These are phyloP conservation scores for Aphanocladium album DNA, from an alignment of 2,329 filamentous ascomycete species.

Conservation along the genomic window DNA sequence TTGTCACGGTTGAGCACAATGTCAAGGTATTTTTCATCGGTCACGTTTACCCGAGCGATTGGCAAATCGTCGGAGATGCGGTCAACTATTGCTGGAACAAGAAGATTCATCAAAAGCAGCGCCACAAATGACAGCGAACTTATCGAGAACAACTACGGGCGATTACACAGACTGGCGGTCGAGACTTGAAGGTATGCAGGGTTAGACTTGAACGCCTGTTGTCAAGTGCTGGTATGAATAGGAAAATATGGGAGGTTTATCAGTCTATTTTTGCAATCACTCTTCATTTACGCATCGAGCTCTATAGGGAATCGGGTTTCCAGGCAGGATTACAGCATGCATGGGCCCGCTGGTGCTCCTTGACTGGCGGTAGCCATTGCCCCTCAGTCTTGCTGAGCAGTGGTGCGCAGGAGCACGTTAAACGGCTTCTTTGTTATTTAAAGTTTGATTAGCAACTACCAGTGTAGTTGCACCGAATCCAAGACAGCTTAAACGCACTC, in stretches of 20 bases:
- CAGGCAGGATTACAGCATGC: neutral
- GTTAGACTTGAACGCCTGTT: neutral
- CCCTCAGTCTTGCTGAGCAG: neutral
- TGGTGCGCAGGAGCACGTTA: neutral
- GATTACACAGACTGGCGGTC: neutral
- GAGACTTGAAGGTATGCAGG: neutral
- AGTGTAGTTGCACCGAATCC: neutral
- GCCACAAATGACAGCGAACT: conserved; percentile 12
- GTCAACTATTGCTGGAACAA: conserved; percentile 46
- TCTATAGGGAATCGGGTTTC: neutral
- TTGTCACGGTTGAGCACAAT: conserved; percentile 54
- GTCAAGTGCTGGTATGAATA: neutral
- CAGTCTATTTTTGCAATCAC: neutral
- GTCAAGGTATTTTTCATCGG: conserved; percentile 54
- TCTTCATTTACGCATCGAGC: neutral
- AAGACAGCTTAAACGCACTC: no score
- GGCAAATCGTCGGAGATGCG: conserved; percentile 37
- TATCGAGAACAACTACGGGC: neutral
- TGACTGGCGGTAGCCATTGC: neutral
- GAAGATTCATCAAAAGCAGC: conserved; percentile 35
- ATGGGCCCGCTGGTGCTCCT: neutral
- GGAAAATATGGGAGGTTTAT: neutral
- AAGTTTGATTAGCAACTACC: neutral
- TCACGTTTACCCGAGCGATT: conserved; percentile 35
- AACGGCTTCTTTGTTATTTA: neutral